A percentile compares a stretch with the other conserved stretches of the same genome.
These are phyloP conservation scores for Bruguiera sexangula DNA, from an alignment of 345 rosid species.

Conservation along the genomic window DNA sequence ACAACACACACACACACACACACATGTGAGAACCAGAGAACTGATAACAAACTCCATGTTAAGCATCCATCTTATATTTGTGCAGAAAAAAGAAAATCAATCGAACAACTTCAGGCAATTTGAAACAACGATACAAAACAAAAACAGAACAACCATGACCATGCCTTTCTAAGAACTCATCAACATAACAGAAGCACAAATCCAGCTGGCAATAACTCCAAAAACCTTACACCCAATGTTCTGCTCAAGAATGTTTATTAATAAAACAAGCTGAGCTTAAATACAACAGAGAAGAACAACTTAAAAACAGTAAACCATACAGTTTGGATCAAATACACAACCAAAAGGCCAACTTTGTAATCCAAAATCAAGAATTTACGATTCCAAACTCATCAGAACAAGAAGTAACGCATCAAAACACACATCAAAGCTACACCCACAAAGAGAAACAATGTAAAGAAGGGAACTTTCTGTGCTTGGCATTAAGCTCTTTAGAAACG, in stretches of 20 bases:
- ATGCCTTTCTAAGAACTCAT: not conserved
- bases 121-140: not conserved
- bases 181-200: not conserved
- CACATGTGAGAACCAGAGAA: too few species aligned
- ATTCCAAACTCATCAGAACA: constrained; percentile 12
- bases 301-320: not conserved
- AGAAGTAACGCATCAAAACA: not conserved
- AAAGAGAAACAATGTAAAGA: constrained; percentile 5
- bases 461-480: constrained; percentile 55
- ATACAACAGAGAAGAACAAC: not conserved
- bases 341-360: not conserved
- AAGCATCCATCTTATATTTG: not conserved
- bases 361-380: not conserved
- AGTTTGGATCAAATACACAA: not conserved
- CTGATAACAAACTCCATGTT: too few species aligned
- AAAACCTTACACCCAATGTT: not conserved
- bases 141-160: not conserved
- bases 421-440: not conserved
- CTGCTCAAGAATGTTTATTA: not conserved
- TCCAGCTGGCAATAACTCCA: not conserved
- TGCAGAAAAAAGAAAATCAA: too few species aligned
- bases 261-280: not conserved
- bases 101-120: not conserved
- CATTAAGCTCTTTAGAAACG: constrained; percentile 59
- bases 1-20: too few species aligned